Base-by-base conservation (phyloP, 345 rosid species). In the Moringa oleifera region DNA sequence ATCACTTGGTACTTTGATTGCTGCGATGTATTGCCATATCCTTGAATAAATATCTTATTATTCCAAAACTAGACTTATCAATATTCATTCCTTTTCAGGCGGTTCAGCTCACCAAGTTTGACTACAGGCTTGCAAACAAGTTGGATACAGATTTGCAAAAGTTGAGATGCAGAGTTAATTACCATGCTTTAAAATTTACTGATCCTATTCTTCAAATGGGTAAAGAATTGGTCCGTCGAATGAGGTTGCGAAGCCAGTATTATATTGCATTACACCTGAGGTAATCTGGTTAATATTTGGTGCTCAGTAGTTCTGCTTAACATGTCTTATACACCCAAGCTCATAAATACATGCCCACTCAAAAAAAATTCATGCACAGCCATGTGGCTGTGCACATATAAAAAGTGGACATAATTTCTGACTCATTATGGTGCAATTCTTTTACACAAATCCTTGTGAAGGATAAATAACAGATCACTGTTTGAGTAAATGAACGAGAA, bases 151-250 rank as follows among this genome's bases (percentile, higher is more conserved):
- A 91, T 53, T 62, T 95, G 71, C 99, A 95, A 72, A 90, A 90
- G 73, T 68, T 95, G 78, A 85, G 99, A 73, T 95, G 99, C 70
- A 83, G 96, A 81, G 99, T 89, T 50, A 95, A 95, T 65, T 91
- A 87, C 64, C 90, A 91, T 56, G 95, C 96, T 55, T 81, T 95
- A 49, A 87, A 78, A 85, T 95, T 95, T 71, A 87, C 95, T 19
- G 79, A 83, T 74, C 82, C 96, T 65, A 91, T 95, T 65, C 79
- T 60, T 58, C 66, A 71, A 73, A 87, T 89, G 99, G 97, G 97
- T 1, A 75, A 80, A 55, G 76, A 61, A 65, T 70, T 95, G 65
- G 95, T 91, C 57, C 66, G 68, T 51, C 79, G 82, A 69, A 91
- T 95, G 99, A 77, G 90, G 79, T 55, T 69, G 79, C 87, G 67